Conservation (phyloP, 768 basidiomycete species). For the Lentinula sp. region DNA sequence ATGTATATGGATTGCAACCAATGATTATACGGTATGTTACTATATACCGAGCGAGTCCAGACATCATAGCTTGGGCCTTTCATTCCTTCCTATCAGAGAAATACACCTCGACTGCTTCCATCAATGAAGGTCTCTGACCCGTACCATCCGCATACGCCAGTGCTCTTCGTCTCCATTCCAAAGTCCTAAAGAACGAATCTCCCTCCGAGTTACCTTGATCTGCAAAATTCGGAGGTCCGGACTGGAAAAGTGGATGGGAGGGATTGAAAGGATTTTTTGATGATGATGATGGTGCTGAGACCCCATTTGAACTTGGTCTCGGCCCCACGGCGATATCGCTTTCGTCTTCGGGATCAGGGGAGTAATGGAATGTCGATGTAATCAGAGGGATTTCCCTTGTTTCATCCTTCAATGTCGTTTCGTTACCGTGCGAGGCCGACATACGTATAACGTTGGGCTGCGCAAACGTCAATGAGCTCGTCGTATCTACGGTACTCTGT, state of each 20-base stretch:
- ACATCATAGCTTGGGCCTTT: too few relatives aligned
- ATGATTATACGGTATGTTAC: background rate
- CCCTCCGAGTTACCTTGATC: too few relatives aligned
- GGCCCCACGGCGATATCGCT: background rate
- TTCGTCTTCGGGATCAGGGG: background rate
- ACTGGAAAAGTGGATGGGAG: background rate
- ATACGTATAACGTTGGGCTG: background rate
- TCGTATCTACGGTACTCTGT: background rate
- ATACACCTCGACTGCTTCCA: conserved; percentile 2
- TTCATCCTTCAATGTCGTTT: too few relatives aligned
- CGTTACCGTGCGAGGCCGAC: too few relatives aligned
- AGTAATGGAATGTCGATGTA: conserved; percentile 2
- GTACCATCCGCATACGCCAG: background rate
- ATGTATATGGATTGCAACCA: background rate
- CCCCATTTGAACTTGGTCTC: background rate
- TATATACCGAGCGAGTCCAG: background rate
- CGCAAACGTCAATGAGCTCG: background rate
- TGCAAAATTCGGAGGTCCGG: background rate
- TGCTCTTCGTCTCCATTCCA: conserved; percentile 1
- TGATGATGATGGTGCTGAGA: background rate
- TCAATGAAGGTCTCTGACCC: background rate
- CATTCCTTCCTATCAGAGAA: background rate
- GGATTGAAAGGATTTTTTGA: conserved; percentile 1
- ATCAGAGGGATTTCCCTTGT: background rate
- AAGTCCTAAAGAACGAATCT: background rate